Evolutionary conservation across 345 rosid genomes (phyloP).

Genomic region (Rhizophora mangle): DNA sequence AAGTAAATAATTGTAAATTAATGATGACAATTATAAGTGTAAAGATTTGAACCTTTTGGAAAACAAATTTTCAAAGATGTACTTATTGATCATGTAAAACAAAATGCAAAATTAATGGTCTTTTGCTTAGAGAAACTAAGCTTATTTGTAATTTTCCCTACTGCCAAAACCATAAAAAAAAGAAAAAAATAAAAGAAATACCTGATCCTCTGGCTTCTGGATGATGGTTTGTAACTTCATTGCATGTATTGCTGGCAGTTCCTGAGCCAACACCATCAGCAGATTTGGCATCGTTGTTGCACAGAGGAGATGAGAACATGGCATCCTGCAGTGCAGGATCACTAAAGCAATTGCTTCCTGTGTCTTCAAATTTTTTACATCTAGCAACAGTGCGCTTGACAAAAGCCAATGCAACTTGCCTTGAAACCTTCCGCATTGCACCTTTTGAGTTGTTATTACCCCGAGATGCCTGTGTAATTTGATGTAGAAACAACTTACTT

Average conservation of each 20-base stretch:
- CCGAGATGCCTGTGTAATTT: constrained; percentile 45
- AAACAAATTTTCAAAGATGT: too few species aligned
- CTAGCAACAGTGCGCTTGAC: constrained; percentile 51
- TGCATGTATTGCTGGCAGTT: constrained; percentile 84
- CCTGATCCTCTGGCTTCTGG: constrained; percentile 87
- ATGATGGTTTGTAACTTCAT: constrained; percentile 64
- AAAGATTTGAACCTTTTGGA: too few species aligned
- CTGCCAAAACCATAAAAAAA: not conserved
- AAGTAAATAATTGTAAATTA: too few species aligned
- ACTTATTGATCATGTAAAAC: too few species aligned
- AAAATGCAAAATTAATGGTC: too few species aligned
- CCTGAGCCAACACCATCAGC: constrained; percentile 89
- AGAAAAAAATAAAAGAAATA: constrained; percentile 16
- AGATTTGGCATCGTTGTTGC: constrained; percentile 76
- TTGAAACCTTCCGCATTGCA: constrained; percentile 47
- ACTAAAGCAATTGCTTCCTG: constrained; percentile 53
- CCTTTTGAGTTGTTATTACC: constrained; percentile 40
- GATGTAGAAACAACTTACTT: constrained; percentile 7
- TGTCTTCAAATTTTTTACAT: constrained; percentile 49
- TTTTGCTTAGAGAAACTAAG: too few species aligned
- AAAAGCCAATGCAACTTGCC: constrained; percentile 48
- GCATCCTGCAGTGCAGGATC: constrained; percentile 56
- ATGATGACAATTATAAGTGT: too few species aligned
- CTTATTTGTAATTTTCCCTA: too few species aligned
- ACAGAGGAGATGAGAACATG: constrained; percentile 12